Evolutionary conservation across 345 rosid genomes (phyloP).

Genomic region (Lepidium africanum): DNA sequence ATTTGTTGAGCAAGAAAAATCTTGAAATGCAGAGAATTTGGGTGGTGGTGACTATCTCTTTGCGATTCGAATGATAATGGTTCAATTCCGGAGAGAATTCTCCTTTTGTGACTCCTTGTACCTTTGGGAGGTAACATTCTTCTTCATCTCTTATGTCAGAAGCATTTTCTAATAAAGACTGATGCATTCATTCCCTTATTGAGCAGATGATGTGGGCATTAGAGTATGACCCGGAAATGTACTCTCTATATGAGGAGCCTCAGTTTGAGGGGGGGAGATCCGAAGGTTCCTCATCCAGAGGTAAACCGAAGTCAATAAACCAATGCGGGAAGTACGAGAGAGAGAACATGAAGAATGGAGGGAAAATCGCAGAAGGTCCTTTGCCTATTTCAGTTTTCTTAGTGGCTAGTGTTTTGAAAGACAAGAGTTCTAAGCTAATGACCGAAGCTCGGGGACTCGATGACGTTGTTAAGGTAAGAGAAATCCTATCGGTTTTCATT

Average conservation of each 20-base stretch:
- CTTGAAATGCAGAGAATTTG: constrained; percentile 52
- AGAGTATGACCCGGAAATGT: constrained; percentile 87
- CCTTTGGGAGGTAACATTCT: constrained; percentile 84
- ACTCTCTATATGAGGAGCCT: constrained; percentile 59
- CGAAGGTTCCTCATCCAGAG: constrained; percentile 45
- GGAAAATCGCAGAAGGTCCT: constrained; percentile 50
- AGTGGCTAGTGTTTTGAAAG: constrained; percentile 96
- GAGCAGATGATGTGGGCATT: constrained; percentile 99
- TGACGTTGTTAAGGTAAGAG: constrained; percentile 76
- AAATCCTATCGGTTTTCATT: not conserved
- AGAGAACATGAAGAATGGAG: constrained; percentile 65
- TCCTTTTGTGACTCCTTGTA: constrained; percentile 92
- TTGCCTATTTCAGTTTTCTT: constrained; percentile 91
- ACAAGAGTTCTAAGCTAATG: constrained; percentile 74
- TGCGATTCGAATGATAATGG: constrained; percentile 98
- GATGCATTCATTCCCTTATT: not conserved
- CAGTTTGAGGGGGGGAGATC: constrained; percentile 36
- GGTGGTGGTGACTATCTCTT: constrained; percentile 98
- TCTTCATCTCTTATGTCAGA: not conserved
- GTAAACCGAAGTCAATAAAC: constrained; percentile 50
- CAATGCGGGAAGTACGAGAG: constrained; percentile 86
- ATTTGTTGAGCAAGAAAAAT: not conserved
- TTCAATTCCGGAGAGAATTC: constrained; percentile 89
- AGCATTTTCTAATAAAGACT: not conserved
- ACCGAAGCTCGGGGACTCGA: constrained; percentile 90